Evolutionary conservation across 2,329 filamentous ascomycete species (phyloP).

Genomic region (Fusarium devonianum): DNA sequence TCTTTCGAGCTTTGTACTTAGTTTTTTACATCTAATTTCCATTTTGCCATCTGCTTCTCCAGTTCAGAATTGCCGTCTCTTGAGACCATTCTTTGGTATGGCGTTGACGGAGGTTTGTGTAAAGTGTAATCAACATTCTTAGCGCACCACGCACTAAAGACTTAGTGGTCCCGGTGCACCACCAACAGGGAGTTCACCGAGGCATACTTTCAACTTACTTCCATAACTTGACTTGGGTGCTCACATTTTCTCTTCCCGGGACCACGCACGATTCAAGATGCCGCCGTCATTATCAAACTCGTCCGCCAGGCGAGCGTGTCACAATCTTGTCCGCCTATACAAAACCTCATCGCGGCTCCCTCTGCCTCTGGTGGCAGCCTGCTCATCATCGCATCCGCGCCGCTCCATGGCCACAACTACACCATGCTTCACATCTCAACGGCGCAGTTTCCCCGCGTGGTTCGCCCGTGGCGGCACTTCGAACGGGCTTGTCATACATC

Average conservation of each 20-base stretch:
- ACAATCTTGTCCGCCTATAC: constrained; percentile 1
- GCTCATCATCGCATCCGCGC: constrained; percentile 1
- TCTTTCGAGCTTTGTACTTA: too few species aligned
- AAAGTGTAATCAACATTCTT: too few species aligned
- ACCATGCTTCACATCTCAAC: constrained; percentile 11
- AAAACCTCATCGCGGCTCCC: constrained; percentile 1
- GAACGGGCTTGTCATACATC: constrained; percentile 63
- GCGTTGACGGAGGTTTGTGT: too few species aligned
- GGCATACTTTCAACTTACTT: too few species aligned
- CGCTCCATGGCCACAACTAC: constrained; percentile 7
- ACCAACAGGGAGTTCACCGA: too few species aligned
- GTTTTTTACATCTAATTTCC: too few species aligned
- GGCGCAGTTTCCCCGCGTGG: constrained; percentile 48
- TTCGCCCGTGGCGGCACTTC: constrained; percentile 71
- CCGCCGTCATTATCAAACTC: background rate
- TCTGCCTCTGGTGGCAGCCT: too few species aligned
- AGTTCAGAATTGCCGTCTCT: too few species aligned
- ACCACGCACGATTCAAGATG: background rate
- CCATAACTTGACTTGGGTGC: background rate
- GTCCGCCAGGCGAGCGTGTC: background rate
- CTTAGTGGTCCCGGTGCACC: background rate
- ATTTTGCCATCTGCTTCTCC: too few species aligned
- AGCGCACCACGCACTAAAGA: constrained; percentile 15
- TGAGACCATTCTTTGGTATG: too few species aligned
- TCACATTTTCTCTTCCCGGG: background rate